Evolutionary conservation across 805 yeast genomes (phyloP).

Genomic region (Kodamaea laetipori): DNA sequence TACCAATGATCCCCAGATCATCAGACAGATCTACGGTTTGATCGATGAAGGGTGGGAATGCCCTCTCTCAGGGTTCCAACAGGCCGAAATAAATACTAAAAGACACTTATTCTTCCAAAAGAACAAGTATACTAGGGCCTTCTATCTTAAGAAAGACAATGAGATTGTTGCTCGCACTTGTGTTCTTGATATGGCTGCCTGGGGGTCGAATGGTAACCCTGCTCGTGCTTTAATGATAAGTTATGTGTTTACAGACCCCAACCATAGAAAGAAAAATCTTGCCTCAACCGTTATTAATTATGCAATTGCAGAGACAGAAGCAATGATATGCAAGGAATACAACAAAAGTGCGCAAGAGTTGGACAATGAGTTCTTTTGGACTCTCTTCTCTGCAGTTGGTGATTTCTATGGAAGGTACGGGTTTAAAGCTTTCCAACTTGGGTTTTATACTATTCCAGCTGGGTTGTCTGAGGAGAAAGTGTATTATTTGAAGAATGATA

Average conservation of each 20-base stretch:
- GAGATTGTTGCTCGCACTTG: slow-evolving; percentile 6
- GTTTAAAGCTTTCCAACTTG: slow-evolving; percentile 42
- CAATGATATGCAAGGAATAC: slow-evolving; percentile 26
- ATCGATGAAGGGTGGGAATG: slow-evolving; percentile 31
- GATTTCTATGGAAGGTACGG: slow-evolving; percentile 67
- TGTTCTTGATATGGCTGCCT: slow-evolving; percentile 4
- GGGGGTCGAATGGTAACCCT: slow-evolving; percentile 1
- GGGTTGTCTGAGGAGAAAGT: slow-evolving; percentile 2
- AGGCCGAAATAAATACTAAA: slow-evolving; percentile 23
- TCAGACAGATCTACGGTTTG: slow-evolving; percentile 23
- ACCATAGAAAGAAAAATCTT: slow-evolving; percentile 32
- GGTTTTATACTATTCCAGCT: slow-evolving; percentile 35
- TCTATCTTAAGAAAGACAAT: slow-evolving; percentile 6
- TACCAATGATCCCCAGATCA: slow-evolving; percentile 26
- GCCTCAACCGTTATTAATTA: slow-evolving; percentile 27
- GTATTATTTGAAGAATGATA: slow-evolving; percentile 26
- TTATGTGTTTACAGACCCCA: slow-evolving; percentile 29
- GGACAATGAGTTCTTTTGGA: slow-evolving; percentile 40
- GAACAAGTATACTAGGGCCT: slow-evolving; percentile 10
- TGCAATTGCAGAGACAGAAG: slow-evolving; percentile 36
- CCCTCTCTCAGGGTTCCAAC: slow-evolving; percentile 22
- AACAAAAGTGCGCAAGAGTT: slow-evolving; percentile 23
- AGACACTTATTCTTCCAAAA: slow-evolving; percentile 14
- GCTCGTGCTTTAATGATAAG: slow-evolving; percentile 9
- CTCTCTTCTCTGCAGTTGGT: slow-evolving; percentile 74